phyloP scores from a whole-genome alignment of 2,329 filamentous ascomycete genomes.

The Monilinia polystroma region DNA sequence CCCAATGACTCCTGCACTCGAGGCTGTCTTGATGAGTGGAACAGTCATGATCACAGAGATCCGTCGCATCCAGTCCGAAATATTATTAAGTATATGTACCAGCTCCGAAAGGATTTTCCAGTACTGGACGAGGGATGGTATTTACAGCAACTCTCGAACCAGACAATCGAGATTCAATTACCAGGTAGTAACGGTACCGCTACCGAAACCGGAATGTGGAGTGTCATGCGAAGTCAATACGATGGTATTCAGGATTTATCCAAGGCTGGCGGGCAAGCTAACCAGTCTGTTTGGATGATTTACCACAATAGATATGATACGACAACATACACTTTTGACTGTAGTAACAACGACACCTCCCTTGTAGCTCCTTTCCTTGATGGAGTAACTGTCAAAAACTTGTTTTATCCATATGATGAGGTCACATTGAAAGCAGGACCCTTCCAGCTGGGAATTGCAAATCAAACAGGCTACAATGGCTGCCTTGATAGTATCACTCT shows the following conservation, averaged over 20 bases:
- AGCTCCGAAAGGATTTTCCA: constrained; percentile 56
- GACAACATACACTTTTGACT: constrained; percentile 57
- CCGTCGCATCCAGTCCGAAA: constrained; percentile 60
- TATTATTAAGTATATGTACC: constrained; percentile 60
- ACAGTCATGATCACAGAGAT: constrained; percentile 61
- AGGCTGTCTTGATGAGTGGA: constrained; percentile 57
- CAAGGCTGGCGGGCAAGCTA: constrained; percentile 45
- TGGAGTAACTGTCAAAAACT: constrained; percentile 57
- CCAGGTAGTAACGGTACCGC: constrained; percentile 52
- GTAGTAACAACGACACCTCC: constrained; percentile 44
- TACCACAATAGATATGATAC: constrained; percentile 51
- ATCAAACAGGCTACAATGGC: constrained; percentile 52
- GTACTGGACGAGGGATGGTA: constrained; percentile 59
- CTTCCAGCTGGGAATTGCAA: constrained; percentile 48
- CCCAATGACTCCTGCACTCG: constrained; percentile 53
- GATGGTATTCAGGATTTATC: constrained; percentile 53
- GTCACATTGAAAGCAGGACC: constrained; percentile 50
- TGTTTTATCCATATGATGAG: constrained; percentile 62
- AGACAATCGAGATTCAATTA: constrained; percentile 51
- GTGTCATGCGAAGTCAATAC: constrained; percentile 52
- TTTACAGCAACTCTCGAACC: constrained; percentile 55
- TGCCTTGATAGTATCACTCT: constrained; percentile 56
- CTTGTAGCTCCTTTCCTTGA: constrained; percentile 56
- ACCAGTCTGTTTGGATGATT: constrained; percentile 50
- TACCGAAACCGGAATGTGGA: constrained; percentile 62